These are phyloP conservation scores for Stromatinia cepivora DNA, from an alignment of 2,329 filamentous ascomycete species.

Conservation along the genomic window DNA sequence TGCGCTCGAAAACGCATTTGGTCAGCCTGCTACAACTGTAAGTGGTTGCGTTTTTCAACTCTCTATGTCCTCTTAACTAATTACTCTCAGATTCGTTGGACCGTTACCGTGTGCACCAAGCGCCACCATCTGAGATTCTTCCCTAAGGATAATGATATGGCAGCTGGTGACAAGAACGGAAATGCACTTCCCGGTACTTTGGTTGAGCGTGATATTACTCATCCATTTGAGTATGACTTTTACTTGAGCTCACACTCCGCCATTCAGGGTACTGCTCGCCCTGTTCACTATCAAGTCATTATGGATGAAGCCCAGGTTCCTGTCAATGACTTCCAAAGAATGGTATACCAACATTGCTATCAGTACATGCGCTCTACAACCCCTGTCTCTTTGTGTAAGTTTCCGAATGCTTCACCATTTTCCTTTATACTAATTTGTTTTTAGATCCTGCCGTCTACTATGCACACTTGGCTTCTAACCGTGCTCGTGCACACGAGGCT, in stretches of 20 bases:
- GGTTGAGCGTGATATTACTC: constrained; percentile 86
- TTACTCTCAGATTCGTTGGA: constrained; percentile 57
- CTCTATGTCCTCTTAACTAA: constrained; percentile 19
- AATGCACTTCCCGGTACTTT: constrained; percentile 86
- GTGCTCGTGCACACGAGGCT: constrained; percentile 73
- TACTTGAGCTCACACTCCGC: constrained; percentile 64
- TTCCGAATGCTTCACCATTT: constrained; percentile 45
- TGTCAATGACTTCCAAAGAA: constrained; percentile 72
- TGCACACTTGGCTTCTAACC: constrained; percentile 82
- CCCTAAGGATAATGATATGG: constrained; percentile 56
- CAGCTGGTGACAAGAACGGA: constrained; percentile 66
- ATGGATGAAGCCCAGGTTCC: constrained; percentile 73
- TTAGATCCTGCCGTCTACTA: constrained; percentile 85
- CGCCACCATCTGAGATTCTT: constrained; percentile 94
- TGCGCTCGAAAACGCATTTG: constrained; percentile 49
- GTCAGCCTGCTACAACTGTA: constrained; percentile 35
- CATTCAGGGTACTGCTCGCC: constrained; percentile 90
- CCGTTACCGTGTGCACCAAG: constrained; percentile 87
- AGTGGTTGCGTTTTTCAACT: constrained; percentile 8
- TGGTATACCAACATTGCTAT: constrained; percentile 95
- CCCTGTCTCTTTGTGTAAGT: constrained; percentile 65
- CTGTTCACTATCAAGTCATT: constrained; percentile 89
- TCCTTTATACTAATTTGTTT: constrained; percentile 39
- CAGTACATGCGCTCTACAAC: constrained; percentile 91
- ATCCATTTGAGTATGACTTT: constrained; percentile 88